Percentiles rank a stretch among this genome's conserved stretches.
Conservation (phyloP, 2,329 filamentous ascomycete genomes). For the Fusarium nematophilum region DNA sequence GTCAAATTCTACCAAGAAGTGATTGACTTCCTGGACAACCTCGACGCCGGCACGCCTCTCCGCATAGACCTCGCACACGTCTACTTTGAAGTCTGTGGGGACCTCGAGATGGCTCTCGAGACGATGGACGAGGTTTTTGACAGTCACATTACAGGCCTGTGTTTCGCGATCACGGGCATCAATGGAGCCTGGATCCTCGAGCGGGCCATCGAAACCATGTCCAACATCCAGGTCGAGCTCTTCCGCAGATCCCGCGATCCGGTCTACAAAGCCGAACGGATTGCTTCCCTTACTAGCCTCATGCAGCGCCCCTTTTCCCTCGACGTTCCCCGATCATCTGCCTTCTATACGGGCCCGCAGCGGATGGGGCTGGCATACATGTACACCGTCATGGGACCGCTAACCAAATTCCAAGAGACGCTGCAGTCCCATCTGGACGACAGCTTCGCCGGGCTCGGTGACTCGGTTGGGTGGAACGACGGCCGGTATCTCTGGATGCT, state of each 20-base stretch:
- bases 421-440: not conserved
- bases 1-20: constrained; percentile 38
- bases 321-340: not conserved
- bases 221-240: constrained; percentile 1
- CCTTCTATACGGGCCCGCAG: not conserved
- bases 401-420: not conserved
- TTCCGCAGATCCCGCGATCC: constrained; percentile 15
- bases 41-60: constrained; percentile 39
- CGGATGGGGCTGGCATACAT: constrained; percentile 3
- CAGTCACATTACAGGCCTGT: not conserved
- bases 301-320: not conserved
- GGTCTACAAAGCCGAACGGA: not conserved
- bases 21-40: constrained; percentile 41
- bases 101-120: constrained; percentile 24
- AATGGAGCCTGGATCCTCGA: not conserved
- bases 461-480: constrained; percentile 18
- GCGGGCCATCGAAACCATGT: not conserved
- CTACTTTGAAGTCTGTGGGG: constrained; percentile 28
- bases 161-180: not conserved
- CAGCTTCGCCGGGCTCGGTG: not conserved
- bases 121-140: constrained; percentile 40
- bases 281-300: not conserved
- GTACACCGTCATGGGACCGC: constrained; percentile 13
- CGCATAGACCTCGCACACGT: constrained; percentile 31
- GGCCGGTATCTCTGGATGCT: not conserved